Percentiles rank a stretch among this genome's conserved stretches.
These are phyloP conservation scores for Phytopythium vexans DNA, from an alignment of 352 stramenopile genomes.

Conservation along the genomic window DNA sequence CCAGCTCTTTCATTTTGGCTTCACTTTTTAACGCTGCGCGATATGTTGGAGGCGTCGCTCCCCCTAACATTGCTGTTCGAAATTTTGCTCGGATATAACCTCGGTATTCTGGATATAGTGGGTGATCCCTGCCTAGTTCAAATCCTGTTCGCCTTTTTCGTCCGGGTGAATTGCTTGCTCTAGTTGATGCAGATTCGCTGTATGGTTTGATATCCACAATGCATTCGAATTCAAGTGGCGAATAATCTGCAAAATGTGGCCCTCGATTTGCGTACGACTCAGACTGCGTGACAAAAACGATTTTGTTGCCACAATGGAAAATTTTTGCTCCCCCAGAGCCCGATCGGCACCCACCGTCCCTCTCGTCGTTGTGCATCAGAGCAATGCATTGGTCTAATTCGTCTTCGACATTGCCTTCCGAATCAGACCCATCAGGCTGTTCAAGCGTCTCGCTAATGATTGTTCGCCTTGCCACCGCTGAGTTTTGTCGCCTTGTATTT, in stretches of 20 bases:
- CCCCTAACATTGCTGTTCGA: conserved; percentile 13
- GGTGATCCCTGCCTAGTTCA: conserved; percentile 3
- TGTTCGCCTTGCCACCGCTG: background rate
- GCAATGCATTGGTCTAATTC: no score
- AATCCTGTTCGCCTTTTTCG: conserved; percentile 5
- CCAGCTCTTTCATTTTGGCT: conserved; percentile 8
- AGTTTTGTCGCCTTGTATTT: background rate
- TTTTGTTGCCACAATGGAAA: background rate
- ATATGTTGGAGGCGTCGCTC: conserved; percentile 3
- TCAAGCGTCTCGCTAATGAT: background rate
- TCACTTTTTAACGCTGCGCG: no score
- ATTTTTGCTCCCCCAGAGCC: background rate
- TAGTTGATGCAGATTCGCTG: no score
- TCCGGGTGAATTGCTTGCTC: background rate
- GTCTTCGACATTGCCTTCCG: no score
- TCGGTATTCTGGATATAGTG: conserved; percentile 5
- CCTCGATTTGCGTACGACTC: background rate
- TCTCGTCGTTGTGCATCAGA: no score
- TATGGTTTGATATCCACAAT: background rate
- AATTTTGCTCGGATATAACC: conserved; percentile 19
- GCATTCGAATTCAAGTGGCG: background rate
- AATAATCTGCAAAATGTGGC: background rate
- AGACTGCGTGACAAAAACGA: background rate
- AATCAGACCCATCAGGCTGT: background rate
- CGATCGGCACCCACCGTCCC: no score